phyloP scores from a whole-genome alignment of 192 early-diverging fungal genomes.

The Podochytrium sp. region DNA sequence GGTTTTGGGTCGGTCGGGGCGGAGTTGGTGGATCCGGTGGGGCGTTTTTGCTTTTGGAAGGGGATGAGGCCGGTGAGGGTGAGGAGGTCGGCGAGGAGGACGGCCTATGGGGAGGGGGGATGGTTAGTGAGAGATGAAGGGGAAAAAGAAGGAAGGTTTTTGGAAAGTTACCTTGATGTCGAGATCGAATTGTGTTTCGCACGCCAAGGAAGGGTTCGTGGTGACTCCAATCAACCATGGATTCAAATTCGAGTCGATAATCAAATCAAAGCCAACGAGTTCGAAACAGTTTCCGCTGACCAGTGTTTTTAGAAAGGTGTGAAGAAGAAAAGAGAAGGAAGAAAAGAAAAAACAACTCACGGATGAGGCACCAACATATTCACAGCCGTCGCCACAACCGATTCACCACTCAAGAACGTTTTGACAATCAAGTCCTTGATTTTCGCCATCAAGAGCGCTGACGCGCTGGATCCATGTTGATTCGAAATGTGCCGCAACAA shows the following conservation, averaged over 20 bases:
- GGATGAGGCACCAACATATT: constrained; percentile 34
- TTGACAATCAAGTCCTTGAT: constrained; percentile 41
- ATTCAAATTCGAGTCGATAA: constrained; percentile 52
- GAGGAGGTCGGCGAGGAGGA: constrained; percentile 27
- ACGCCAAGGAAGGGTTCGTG: constrained; percentile 47
- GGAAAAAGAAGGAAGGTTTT: background rate
- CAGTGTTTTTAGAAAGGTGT: background rate
- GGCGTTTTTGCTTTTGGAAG: constrained; percentile 10
- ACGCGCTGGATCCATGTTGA: background rate
- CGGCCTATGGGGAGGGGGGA: too few relatives aligned
- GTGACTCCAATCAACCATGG: constrained; percentile 66
- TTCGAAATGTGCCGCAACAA: constrained; percentile 22
- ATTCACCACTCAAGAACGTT: constrained; percentile 33
- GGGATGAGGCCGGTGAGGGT: constrained; percentile 36
- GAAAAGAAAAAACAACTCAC: constrained; percentile 29
- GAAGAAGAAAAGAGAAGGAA: background rate
- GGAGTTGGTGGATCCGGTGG: background rate
- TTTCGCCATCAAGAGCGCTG: constrained; percentile 10
- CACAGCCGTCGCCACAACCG: constrained; percentile 34
- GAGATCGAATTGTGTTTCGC: constrained; percentile 35
- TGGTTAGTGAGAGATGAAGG: background rate
- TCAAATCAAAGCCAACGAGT: constrained; percentile 62
- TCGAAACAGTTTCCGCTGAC: constrained; percentile 55
- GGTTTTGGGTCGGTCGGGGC: constrained; percentile 11
- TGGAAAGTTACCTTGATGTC: constrained; percentile 43